Conservation (phyloP, 2,329 filamentous ascomycete species). For the Madurella fahalii region DNA sequence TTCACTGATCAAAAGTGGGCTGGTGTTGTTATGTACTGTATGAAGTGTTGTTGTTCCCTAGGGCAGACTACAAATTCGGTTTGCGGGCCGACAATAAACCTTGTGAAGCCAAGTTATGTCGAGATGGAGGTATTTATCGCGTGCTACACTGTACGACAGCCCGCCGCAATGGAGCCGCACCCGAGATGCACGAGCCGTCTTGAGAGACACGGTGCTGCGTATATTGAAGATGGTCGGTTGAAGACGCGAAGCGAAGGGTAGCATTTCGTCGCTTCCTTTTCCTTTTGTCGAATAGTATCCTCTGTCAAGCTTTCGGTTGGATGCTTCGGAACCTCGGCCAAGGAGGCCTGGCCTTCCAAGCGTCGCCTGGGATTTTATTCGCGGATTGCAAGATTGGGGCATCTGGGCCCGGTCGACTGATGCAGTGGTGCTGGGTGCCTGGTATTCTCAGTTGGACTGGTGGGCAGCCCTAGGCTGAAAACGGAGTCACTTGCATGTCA, state of each 20-base stretch:
- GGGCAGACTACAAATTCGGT: no score
- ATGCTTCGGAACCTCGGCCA: not conserved
- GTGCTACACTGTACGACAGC: not conserved
- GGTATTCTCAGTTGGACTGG: not conserved
- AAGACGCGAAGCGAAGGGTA: not conserved
- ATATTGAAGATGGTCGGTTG: not conserved
- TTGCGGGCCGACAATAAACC: no score
- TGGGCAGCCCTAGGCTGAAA: constrained; percentile 11
- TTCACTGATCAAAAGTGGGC: no score
- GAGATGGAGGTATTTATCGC: no score
- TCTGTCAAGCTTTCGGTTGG: not conserved
- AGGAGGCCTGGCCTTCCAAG: constrained; percentile 7
- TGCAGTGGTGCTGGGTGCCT: not conserved
- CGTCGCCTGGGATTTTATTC: not conserved
- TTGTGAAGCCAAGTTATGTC: no score
- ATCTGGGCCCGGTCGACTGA: no score
- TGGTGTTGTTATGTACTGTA: no score
- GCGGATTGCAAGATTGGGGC: no score
- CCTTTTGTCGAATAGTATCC: not conserved
- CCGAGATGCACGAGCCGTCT: no score
- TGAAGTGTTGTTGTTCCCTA: no score
- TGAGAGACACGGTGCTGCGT: no score
- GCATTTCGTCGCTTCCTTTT: not conserved
- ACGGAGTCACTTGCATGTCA: constrained; percentile 10
- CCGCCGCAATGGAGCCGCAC: constrained; percentile 12